Evolutionary conservation across 306 rosid genomes (phyloP).

Genomic region (Glycine tomentella): DNA sequence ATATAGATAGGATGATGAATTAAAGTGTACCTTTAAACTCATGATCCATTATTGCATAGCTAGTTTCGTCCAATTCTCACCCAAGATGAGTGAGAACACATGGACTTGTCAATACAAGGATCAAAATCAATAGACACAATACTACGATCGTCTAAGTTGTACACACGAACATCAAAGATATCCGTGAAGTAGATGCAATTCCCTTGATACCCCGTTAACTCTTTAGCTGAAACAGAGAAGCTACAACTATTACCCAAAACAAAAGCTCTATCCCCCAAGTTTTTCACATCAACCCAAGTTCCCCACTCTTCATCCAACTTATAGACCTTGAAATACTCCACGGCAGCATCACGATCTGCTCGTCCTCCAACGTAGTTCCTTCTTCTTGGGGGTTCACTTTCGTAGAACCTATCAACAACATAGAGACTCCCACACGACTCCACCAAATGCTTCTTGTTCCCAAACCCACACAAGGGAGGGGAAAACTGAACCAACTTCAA

Average conservation of each 20-base stretch:
- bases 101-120: conserved; percentile 43
- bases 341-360: conserved; percentile 15
- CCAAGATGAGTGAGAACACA: conserved; percentile 49
- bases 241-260: conserved; percentile 49
- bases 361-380: neutral
- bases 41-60: neutral
- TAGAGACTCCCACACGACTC: conserved; percentile 71
- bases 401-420: conserved; percentile 67
- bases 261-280: conserved; percentile 52
- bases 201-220: conserved; percentile 48
- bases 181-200: conserved; percentile 57
- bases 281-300: conserved; percentile 56
- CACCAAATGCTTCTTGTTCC: conserved; percentile 71
- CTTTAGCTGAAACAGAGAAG: conserved; percentile 49
- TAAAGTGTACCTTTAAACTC: conserved; percentile 28
- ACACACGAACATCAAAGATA: conserved; percentile 47
- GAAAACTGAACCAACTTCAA: conserved; percentile 59
- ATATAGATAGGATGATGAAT: neutral
- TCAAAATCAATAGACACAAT: conserved; percentile 38
- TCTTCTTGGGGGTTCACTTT: conserved; percentile 38
- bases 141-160: conserved; percentile 50
- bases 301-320: conserved; percentile 64
- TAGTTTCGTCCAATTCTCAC: neutral
- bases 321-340: conserved; percentile 59
- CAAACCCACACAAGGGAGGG: conserved; percentile 67